Conservation (phyloP, 305 asterid species). For the Ilex paraguariensis region DNA sequence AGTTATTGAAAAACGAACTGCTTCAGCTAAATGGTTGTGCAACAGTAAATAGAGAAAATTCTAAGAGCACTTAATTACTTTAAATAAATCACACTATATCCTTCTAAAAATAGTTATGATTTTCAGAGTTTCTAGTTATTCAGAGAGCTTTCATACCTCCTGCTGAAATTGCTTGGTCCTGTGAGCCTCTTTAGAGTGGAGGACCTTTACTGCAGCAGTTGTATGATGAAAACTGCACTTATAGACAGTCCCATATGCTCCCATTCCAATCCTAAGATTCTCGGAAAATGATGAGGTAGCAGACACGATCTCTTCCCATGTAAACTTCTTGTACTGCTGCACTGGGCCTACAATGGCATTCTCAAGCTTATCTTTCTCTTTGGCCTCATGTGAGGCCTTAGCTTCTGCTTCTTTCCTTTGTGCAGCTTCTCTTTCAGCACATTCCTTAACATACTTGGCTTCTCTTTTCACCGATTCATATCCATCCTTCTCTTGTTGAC, state of each 20-base stretch:
- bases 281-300: conserved; percentile 73
- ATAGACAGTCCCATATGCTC: conserved; percentile 80
- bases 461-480: conserved; percentile 57
- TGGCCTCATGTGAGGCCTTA: conserved; percentile 40
- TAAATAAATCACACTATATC: too few relatives aligned
- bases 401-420: conserved; percentile 69
- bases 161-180: conserved; percentile 68
- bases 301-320: conserved; percentile 73
- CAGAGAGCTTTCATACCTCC: conserved; percentile 54
- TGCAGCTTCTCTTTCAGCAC: conserved; percentile 65
- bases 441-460: conserved; percentile 47
- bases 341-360: conserved; percentile 45
- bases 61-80: not conserved
- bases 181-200: conserved; percentile 54
- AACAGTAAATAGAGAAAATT: too few relatives aligned
- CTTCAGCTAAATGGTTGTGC: not conserved
- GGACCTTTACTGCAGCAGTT: conserved; percentile 80
- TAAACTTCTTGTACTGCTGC: conserved; percentile 51
- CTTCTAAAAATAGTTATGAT: too few relatives aligned
- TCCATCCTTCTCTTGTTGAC: conserved; percentile 48
- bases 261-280: conserved; percentile 73
- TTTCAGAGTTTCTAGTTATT: not conserved
- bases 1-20: not conserved
- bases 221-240: conserved; percentile 79
- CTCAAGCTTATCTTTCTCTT: conserved; percentile 68